phyloP scores from a whole-genome alignment of 2,329 filamentous ascomycete species.

The Xylaria sp. region DNA sequence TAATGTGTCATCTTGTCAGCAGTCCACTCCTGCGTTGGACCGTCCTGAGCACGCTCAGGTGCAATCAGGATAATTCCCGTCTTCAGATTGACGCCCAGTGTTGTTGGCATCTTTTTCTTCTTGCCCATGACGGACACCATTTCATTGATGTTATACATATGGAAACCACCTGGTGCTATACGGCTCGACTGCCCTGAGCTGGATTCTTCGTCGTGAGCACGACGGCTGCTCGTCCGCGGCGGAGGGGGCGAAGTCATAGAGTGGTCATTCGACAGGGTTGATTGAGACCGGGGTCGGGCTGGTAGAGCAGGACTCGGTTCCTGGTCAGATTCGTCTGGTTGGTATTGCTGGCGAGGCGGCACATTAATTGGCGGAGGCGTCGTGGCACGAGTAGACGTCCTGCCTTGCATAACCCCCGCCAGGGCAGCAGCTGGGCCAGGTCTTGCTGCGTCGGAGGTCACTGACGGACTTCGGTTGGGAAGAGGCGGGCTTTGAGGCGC shows the following conservation, averaged over 20 bases:
- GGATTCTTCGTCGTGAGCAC: slow-evolving; percentile 38
- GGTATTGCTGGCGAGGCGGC: slow-evolving; percentile 57
- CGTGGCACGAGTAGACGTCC: slow-evolving; percentile 44
- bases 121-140: slow-evolving; percentile 98
- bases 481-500: slow-evolving; percentile 44
- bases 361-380: slow-evolving; percentile 56
- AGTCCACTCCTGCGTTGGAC: slow-evolving; percentile 87
- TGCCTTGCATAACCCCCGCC: slow-evolving; percentile 58
- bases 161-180: slow-evolving; percentile 78
- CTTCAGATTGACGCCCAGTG: slow-evolving; percentile 86
- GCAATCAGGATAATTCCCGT: slow-evolving; percentile 90
- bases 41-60: slow-evolving; percentile 81
- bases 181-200: slow-evolving; percentile 47
- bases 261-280: slow-evolving; percentile 29
- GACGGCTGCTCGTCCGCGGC: slow-evolving; percentile 41
- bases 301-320: slow-evolving; percentile 54
- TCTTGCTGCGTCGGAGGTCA: slow-evolving; percentile 34
- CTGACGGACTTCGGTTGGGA: slow-evolving; percentile 38
- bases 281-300: slow-evolving; percentile 33
- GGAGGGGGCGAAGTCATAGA: slow-evolving; percentile 30
- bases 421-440: slow-evolving; percentile 55
- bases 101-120: slow-evolving; percentile 98
- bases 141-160: slow-evolving; percentile 95
- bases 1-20: slow-evolving; percentile 97
- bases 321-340: slow-evolving; percentile 70